These are phyloP conservation scores for Tolypocladium amazonense DNA, from an alignment of 2,329 filamentous ascomycete species.

Conservation along the genomic window DNA sequence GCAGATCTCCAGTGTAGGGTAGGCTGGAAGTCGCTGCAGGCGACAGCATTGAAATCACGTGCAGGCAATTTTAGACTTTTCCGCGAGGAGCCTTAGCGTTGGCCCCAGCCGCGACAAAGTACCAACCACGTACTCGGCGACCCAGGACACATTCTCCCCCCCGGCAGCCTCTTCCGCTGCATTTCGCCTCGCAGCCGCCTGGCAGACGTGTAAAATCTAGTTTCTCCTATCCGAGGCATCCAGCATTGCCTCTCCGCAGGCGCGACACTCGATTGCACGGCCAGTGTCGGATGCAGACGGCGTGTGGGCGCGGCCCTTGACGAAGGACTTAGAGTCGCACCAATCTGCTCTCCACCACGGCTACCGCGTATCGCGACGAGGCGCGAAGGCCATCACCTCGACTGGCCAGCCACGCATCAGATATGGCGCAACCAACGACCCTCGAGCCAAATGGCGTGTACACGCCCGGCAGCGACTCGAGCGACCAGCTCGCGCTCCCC, in stretches of 20 bases:
- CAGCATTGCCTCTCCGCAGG: conserved; percentile 7
- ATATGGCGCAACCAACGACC: conserved; percentile 31
- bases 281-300: conserved; percentile 20
- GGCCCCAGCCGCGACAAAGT: conserved; percentile 16
- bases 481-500: conserved; percentile 21
- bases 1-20: background rate
- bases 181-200: conserved; percentile 15
- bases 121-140: conserved; percentile 14
- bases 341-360: conserved; percentile 17
- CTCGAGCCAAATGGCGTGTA: conserved; percentile 30
- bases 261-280: conserved; percentile 16
- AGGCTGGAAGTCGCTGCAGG: background rate
- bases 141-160: conserved; percentile 28
- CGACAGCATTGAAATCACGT: conserved; percentile 17
- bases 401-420: conserved; percentile 12
- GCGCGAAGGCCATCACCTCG: conserved; percentile 16
- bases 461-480: conserved; percentile 20
- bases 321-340: conserved; percentile 29
- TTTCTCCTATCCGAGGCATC: conserved; percentile 1
- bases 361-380: conserved; percentile 30
- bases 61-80: conserved; percentile 16
- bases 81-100: conserved; percentile 17
- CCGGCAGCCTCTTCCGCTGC: conserved; percentile 16
- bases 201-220: conserved; percentile 6
- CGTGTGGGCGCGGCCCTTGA: conserved; percentile 21